Base-by-base conservation (phyloP, 352 stramenopile species). In the Pythium aristosporum region DNA sequence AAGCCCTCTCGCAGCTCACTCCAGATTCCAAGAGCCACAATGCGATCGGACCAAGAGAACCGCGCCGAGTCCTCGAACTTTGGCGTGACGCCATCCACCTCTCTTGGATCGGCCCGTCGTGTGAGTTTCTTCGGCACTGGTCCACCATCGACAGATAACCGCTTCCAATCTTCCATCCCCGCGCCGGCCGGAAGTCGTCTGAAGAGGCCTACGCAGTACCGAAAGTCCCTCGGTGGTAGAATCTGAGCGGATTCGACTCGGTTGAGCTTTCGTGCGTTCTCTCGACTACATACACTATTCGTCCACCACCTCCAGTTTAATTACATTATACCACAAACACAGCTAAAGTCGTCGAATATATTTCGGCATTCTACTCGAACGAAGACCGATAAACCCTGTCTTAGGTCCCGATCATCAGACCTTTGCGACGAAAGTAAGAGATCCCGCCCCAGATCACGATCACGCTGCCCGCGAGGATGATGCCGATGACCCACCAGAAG, bases 401-500 rank as follows among this genome's bases (percentile, higher is more conserved):
- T 39, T 68, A 74, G 32, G 53, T 55, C 11, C 48, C 62, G 28
- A 74, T 71, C 57, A 67, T 64, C n/a, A 74, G 36, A 1, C 67
- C 67, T 49, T 68, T 51, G 13, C 47, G 67, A 15, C 67, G 67
- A 44, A 74, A 74, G 57, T 71, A 74, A 23, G n/a, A 23, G 20
- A 74, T 49, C 1, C 67, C 67, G 15, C 67, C 67, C 62, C 62
- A 67, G 25, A 74, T 71, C 13, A 69, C 52, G 28, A 58, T n/a
- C 12, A 73, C 49, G 23, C 55, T 71, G 6, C 46, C 54, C 13
- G 69, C 44, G 12, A 78, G 1, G n/a, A 80, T 74, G 34, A 60
- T 12, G 0, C 56, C 65, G 20, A 73, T 56, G 7, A 80, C 57
- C 61, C 69, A 73, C 63, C 63, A 81, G 56, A 81, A 84, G 30